These are phyloP conservation scores for Volvariella surrecta DNA, from an alignment of 1,284 basidiomycete genomes.

Conservation along the genomic window DNA sequence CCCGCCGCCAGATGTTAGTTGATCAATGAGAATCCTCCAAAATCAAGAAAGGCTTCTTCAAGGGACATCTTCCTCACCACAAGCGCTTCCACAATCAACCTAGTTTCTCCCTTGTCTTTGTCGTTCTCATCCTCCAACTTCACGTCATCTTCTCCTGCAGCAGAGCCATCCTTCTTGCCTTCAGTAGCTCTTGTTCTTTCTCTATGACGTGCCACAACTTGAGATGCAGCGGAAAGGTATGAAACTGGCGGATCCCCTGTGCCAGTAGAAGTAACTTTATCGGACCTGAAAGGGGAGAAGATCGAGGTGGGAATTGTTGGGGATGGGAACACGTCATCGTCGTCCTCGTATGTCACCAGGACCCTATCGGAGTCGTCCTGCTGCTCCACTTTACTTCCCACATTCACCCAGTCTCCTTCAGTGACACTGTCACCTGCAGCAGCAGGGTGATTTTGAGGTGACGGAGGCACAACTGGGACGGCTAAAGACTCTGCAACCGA, in stretches of 20 bases:
- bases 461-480: too few relatives aligned
- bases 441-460: too few relatives aligned
- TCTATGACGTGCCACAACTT: slow-evolving; percentile 7
- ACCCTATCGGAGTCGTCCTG: too few relatives aligned
- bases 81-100: slow-evolving; percentile 71
- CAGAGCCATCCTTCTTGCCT: slow-evolving; percentile 12
- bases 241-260: slow-evolving; percentile 9
- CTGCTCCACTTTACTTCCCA: too few relatives aligned
- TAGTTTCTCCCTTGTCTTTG: slow-evolving; percentile 22
- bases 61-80: slow-evolving; percentile 66
- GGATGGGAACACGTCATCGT: slow-evolving; percentile 31
- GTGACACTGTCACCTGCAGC: too few relatives aligned
- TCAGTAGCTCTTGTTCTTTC: slow-evolving; percentile 9
- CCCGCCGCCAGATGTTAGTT: slow-evolving; percentile 10
- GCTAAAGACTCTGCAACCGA: slow-evolving; percentile 9
- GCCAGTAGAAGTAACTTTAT: not conserved
- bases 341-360: slow-evolving; percentile 15
- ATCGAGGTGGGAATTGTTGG: slow-evolving; percentile 18
- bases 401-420: too few relatives aligned
- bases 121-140: slow-evolving; percentile 9
- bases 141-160: slow-evolving; percentile 9
- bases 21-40: slow-evolving; percentile 51
- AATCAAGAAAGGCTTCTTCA: slow-evolving; percentile 67
- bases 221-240: slow-evolving; percentile 17
- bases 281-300: not conserved